Evolutionary conservation across 2,329 filamentous ascomycete species (phyloP).

Genomic region (Trichothecium roseum): DNA sequence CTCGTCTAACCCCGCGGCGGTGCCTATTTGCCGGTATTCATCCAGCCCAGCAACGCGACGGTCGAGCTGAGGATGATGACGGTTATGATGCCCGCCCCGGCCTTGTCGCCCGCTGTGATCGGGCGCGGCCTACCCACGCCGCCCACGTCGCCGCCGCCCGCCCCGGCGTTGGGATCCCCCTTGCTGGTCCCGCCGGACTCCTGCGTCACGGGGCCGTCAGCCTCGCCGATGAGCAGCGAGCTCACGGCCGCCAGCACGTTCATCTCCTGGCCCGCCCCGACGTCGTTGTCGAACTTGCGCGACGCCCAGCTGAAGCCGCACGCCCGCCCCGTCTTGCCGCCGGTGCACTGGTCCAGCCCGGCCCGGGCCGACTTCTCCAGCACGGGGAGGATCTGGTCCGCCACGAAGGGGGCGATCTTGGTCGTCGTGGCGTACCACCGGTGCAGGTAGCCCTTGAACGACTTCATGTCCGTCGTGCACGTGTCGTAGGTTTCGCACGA

Average conservation of each 20-base stretch:
- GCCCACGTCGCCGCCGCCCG: neutral
- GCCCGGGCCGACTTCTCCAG: conserved; percentile 47
- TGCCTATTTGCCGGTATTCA: conserved; percentile 20
- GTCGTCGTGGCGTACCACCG: conserved; percentile 53
- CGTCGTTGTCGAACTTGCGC: conserved; percentile 35
- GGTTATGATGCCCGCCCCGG: conserved; percentile 37
- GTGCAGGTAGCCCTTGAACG: conserved; percentile 62
- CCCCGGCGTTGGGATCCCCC: conserved; percentile 24
- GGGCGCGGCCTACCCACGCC: neutral
- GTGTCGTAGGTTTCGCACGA: conserved; percentile 44
- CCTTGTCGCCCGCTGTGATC: conserved; percentile 11
- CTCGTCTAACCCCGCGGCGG: neutral
- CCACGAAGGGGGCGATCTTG: conserved; percentile 51
- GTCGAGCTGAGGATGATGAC: conserved; percentile 29
- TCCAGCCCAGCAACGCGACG: conserved; percentile 35
- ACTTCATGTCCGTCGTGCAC: conserved; percentile 63
- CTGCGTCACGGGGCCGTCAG: conserved; percentile 27
- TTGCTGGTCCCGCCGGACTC: conserved; percentile 35
- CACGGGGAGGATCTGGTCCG: conserved; percentile 42
- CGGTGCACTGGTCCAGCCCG: conserved; percentile 52
- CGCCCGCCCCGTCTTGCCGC: conserved; percentile 42
- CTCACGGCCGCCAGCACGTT: conserved; percentile 42
- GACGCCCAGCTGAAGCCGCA: conserved; percentile 54
- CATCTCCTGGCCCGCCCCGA: conserved; percentile 46
- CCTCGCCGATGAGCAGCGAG: conserved; percentile 29